Evolutionary conservation across 139 green algal species (phyloP).

Genomic region (Dunaliella primolecta): DNA sequence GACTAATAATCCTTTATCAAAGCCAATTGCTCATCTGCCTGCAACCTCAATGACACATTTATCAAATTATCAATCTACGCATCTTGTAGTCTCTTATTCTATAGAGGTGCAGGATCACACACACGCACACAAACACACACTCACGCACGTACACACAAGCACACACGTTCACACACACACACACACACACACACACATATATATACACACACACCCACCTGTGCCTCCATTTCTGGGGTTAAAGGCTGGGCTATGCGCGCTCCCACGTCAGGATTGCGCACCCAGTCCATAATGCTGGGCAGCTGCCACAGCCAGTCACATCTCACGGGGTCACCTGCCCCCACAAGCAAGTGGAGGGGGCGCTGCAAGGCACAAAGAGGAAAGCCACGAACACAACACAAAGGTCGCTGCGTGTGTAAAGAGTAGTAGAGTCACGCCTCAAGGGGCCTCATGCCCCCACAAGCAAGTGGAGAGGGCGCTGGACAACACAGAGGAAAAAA

Average conservation of each 20-base stretch:
- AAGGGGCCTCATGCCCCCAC: background rate
- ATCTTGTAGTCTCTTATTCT: too few relatives aligned
- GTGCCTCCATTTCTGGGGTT: background rate
- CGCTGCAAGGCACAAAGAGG: background rate
- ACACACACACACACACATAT: background rate
- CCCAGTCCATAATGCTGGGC: background rate
- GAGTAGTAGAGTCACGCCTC: too few relatives aligned
- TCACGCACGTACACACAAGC: background rate
- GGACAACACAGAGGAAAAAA: background rate
- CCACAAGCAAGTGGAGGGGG: background rate
- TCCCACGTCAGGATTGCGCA: background rate
- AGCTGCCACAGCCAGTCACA: background rate
- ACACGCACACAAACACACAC: background rate
- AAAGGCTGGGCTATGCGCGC: background rate
- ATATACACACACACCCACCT: background rate
- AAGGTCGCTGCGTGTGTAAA: too few relatives aligned
- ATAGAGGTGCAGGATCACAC: background rate
- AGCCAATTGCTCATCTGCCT: too few relatives aligned
- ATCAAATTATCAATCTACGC: too few relatives aligned
- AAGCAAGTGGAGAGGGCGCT: background rate
- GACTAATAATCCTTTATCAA: too few relatives aligned
- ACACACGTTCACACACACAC: background rate
- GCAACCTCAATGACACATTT: too few relatives aligned
- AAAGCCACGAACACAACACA: background rate
- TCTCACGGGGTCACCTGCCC: background rate